Conservation (phyloP, 2,329 filamentous ascomycete genomes). For the Xylariales sp. region DNA sequence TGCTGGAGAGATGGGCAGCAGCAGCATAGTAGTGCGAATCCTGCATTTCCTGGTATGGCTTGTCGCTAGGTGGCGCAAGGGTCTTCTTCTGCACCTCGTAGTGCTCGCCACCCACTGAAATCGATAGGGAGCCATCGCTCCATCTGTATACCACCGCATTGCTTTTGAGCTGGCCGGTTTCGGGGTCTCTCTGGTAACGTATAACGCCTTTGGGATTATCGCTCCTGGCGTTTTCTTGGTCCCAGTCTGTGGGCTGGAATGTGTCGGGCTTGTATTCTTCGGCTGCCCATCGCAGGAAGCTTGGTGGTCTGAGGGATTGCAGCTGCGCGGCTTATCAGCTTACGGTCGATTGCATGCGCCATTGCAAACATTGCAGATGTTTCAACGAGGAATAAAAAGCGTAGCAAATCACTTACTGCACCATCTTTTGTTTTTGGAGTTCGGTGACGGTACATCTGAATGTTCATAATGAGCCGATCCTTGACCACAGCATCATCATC, state of each 20-base stretch:
- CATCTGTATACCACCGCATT: constrained; percentile 72
- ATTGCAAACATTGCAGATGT: too few relatives aligned
- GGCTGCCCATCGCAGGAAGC: constrained; percentile 67
- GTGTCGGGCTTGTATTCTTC: constrained; percentile 61
- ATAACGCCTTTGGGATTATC: constrained; percentile 60
- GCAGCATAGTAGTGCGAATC: constrained; percentile 76
- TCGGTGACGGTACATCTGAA: constrained; percentile 64
- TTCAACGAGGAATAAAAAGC: too few relatives aligned
- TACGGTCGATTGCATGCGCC: too few relatives aligned
- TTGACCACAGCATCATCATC: constrained; percentile 30
- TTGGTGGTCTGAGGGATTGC: constrained; percentile 66
- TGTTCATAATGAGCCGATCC: constrained; percentile 56
- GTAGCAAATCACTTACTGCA: constrained; percentile 48
- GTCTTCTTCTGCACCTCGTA: constrained; percentile 70
- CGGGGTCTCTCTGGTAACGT: constrained; percentile 64
- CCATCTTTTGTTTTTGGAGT: constrained; percentile 68
- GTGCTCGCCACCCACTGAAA: constrained; percentile 71
- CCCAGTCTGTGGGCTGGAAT: constrained; percentile 57
- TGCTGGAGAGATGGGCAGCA: constrained; percentile 63
- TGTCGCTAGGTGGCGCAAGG: constrained; percentile 57
- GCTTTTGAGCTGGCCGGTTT: constrained; percentile 64
- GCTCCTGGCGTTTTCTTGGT: constrained; percentile 48
- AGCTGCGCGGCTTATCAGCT: too few relatives aligned
- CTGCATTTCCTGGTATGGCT: constrained; percentile 60
- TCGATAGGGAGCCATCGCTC: constrained; percentile 74